Conservation (phyloP, 129 eudicot genomes). For the Flaveria linearis region DNA sequence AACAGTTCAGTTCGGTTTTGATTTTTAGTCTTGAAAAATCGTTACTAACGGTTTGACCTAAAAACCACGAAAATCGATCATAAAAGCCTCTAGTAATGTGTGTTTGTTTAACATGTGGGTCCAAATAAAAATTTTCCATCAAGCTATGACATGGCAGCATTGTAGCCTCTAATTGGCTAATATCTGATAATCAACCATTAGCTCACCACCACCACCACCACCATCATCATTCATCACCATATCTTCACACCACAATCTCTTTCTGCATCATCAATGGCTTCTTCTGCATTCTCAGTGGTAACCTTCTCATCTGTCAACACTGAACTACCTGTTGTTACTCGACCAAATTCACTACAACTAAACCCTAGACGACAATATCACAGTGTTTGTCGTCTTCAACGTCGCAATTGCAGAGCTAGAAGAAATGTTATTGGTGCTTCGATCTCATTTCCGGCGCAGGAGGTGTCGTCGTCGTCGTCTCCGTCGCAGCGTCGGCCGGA, state of each 20-base stretch:
- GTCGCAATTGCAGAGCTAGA: slow-evolving; percentile 15
- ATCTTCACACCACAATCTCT: slow-evolving; percentile 11
- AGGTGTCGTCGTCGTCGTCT: slow-evolving; percentile 33
- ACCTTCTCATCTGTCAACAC: slow-evolving; percentile 26
- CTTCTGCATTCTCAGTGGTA: slow-evolving; percentile 34
- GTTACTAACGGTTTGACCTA: no score
- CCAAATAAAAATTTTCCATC: neutral
- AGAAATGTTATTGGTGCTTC: slow-evolving; percentile 36
- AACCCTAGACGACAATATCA: slow-evolving; percentile 30
- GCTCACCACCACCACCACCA: neutral
- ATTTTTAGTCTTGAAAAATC: no score
- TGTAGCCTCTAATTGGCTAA: slow-evolving; percentile 15
- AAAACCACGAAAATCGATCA: no score
- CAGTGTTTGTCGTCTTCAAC: slow-evolving; percentile 19
- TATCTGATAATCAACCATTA: slow-evolving; percentile 8
- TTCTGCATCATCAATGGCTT: slow-evolving; percentile 32
- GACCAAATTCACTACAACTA: neutral
- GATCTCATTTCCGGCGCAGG: slow-evolving; percentile 44
- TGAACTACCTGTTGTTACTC: slow-evolving; percentile 6
- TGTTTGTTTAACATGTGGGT: neutral
- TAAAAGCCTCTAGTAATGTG: no score
- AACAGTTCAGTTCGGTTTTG: no score
- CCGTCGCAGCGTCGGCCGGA: slow-evolving; percentile 41
- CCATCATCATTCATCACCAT: neutral
- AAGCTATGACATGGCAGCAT: slow-evolving; percentile 30